Evolutionary conservation across 2,329 filamentous ascomycete species (phyloP), one percentile per base, ranked within the genome.

Genomic region (Aureobasidium sp.): DNA sequence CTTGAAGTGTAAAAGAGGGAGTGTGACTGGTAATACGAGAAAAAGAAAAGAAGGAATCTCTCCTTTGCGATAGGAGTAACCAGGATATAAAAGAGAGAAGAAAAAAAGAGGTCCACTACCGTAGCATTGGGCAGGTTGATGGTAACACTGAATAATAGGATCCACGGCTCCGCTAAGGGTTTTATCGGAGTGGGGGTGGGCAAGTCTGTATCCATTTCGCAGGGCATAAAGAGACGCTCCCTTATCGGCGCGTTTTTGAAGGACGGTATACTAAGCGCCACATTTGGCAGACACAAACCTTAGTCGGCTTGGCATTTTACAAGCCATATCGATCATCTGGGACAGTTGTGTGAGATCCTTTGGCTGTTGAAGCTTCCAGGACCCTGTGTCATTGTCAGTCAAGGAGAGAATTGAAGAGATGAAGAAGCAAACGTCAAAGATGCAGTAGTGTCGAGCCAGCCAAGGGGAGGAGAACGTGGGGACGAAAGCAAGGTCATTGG

Each of bases 151-250:
- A 37, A 38, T 49, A 38, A 49, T 29, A 11, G 17, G 34, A 49
- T 30, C 45, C 45, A 39, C 45, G 45, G 32, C 34, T 49, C 44
- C 44, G 44, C 32, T 35, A 48, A 48, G 32, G 44, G 21, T 48
- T 48, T 48, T 48, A 19, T 37, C 44, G 32, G 19, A 22, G n/a
- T n/a, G n/a, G n/a, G 32, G 37, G 44, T 48, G 44, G 44, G 42
- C 30, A 37, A 21, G 14, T 47, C 24, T 51, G 12, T 37, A 41
- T 41, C 16, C 38, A 38, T 21, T 19, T 11, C 21, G 45, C 44
- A 16, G 29, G 35, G 37, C 37, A 41, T 25, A 24, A 51, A 51
- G n/a, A n/a, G n/a, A 41, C 35, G 35, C 48, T 25, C 37, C 37
- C 37, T 41, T 51, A 51, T 41, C 37, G 48, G 48, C 40, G 48